A percentile compares a stretch with the other conserved stretches of the same genome.
Evolutionary conservation across 306 rosid species (phyloP).

Genomic region (Glycine latifolia): DNA sequence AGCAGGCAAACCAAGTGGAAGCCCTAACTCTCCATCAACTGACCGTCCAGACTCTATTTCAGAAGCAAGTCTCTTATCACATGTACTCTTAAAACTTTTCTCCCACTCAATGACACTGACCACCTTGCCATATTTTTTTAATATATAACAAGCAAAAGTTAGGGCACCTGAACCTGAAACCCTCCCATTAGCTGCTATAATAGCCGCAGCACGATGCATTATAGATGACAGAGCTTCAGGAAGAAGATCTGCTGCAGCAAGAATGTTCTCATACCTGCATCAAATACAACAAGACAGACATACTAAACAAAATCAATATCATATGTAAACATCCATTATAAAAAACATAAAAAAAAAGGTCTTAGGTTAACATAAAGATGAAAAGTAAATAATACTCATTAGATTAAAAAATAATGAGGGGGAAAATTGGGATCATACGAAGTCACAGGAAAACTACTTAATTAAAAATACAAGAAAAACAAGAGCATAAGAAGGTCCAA

Average conservation of each 20-base stretch:
- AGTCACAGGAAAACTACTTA: conserved; percentile 26
- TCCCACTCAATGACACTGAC: conserved; percentile 85
- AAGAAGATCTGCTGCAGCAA: conserved; percentile 78
- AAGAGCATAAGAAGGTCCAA: conserved; percentile 7
- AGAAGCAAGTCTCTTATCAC: conserved; percentile 80
- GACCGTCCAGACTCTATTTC: conserved; percentile 81
- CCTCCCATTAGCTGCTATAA: conserved; percentile 77
- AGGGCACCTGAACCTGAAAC: conserved; percentile 73
- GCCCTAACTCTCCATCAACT: conserved; percentile 76
- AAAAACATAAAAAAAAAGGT: not conserved
- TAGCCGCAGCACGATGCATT: conserved; percentile 69
- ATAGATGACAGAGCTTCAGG: conserved; percentile 77
- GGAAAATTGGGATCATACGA: not conserved
- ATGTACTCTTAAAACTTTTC: conserved; percentile 72
- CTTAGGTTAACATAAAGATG: conserved; percentile 27
- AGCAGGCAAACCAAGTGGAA: conserved; percentile 86
- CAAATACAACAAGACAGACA: conserved; percentile 47
- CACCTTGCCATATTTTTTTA: conserved; percentile 72
- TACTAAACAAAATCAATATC: conserved; percentile 11
- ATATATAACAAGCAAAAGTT: conserved; percentile 68
- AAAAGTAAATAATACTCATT: not conserved
- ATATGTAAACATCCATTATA: not conserved
- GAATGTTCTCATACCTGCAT: conserved; percentile 84
- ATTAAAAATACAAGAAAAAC: not conserved
- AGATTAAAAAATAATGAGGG: not conserved